phyloP scores from a whole-genome alignment of 768 basidiomycete genomes.

The Mycena floridula region DNA sequence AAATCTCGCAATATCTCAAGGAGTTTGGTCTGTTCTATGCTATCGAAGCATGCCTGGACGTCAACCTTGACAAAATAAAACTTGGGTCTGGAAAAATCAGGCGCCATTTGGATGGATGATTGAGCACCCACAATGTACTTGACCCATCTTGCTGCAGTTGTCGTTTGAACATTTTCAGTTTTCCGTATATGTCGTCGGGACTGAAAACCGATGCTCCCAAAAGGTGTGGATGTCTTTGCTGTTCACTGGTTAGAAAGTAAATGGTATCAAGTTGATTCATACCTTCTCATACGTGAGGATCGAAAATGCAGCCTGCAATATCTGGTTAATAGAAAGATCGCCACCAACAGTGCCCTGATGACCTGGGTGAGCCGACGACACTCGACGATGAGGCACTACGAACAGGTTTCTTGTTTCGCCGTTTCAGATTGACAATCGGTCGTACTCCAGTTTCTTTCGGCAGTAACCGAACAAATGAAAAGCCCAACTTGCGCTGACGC shows the following conservation, averaged over 20 bases:
- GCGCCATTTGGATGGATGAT: background rate
- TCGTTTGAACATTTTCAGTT: conserved; percentile 65
- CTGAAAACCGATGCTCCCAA: conserved; percentile 83
- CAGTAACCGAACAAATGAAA: conserved; percentile 80
- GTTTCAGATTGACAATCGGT: conserved; percentile 86
- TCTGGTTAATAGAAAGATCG: conserved; percentile 75
- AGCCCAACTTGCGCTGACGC: conserved; percentile 69
- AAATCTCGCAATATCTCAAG: conserved; percentile 69
- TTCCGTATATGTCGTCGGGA: conserved; percentile 74
- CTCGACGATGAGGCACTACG: background rate
- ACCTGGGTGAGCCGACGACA: too few relatives aligned
- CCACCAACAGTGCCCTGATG: conserved; percentile 22
- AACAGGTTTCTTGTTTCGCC: conserved; percentile 37
- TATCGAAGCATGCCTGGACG: conserved; percentile 94
- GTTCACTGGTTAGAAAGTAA: background rate
- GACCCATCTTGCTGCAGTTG: conserved; percentile 33
- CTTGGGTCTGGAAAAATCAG: conserved; percentile 52
- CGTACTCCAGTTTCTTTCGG: conserved; percentile 95
- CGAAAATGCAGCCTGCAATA: conserved; percentile 78
- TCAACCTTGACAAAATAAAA: conserved; percentile 97
- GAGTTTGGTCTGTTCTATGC: conserved; percentile 84
- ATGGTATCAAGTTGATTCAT: conserved; percentile 8
- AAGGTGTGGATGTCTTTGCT: conserved; percentile 58
- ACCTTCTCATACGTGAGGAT: conserved; percentile 89
- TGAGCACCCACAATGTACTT: conserved; percentile 43